Conservation (phyloP, 1,284 basidiomycete genomes). For the Cutaneotrichosporon cyanovorans region DNA sequence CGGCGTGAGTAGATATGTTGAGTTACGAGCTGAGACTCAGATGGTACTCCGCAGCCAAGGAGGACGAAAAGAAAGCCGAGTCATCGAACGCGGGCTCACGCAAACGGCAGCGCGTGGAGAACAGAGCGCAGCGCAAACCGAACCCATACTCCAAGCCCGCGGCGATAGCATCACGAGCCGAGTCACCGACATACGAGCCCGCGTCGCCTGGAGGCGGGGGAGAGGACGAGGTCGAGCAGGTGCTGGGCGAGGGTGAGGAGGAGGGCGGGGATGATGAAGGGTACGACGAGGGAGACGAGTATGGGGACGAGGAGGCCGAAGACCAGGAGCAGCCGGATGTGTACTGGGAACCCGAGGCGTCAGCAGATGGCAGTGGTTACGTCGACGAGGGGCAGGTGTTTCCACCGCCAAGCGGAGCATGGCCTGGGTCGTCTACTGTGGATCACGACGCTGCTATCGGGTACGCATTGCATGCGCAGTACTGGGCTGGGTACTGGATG, state of each 20-base stretch:
- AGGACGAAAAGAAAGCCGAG: slow-evolving; percentile 1
- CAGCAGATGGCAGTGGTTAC: too few species aligned
- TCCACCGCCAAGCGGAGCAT: slow-evolving; percentile 13
- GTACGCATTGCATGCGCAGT: slow-evolving; percentile 41
- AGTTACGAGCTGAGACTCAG: slow-evolving; percentile 5
- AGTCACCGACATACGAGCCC: slow-evolving; percentile 12
- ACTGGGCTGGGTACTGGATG: slow-evolving; percentile 46
- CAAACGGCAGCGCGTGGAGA: not conserved
- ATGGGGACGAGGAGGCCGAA: slow-evolving; percentile 1
- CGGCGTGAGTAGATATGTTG: slow-evolving; percentile 18
- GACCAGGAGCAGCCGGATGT: not conserved
- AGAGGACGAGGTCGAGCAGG: slow-evolving; percentile 2
- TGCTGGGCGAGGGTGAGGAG: slow-evolving; percentile 1
- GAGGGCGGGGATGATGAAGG: slow-evolving; percentile 1
- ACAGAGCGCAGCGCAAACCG: not conserved
- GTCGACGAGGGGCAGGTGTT: slow-evolving; percentile 9
- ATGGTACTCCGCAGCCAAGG: slow-evolving; percentile 16
- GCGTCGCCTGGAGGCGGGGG: slow-evolving; percentile 7
- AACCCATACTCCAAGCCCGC: slow-evolving; percentile 4
- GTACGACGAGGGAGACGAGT: slow-evolving; percentile 3
- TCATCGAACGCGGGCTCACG: not conserved
- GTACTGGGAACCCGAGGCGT: too few species aligned
- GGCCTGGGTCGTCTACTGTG: slow-evolving; percentile 8
- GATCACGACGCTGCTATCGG: slow-evolving; percentile 29
- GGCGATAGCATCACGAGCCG: not conserved